phyloP scores from a whole-genome alignment of 1,284 basidiomycete genomes.

The Ustilago cynodontis region DNA sequence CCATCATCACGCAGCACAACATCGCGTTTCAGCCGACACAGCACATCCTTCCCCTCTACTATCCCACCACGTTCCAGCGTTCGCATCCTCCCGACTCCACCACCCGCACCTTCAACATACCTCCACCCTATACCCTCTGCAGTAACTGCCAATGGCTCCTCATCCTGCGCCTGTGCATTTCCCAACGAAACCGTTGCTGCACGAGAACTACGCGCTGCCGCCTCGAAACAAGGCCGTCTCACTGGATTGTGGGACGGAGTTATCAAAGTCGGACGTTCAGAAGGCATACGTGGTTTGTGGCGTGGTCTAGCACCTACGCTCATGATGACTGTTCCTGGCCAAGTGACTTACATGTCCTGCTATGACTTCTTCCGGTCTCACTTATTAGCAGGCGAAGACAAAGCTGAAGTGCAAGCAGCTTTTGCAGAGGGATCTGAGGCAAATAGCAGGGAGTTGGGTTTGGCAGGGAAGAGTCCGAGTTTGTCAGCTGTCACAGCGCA shows the following conservation, averaged over 20 bases:
- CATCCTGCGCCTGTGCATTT: constrained; percentile 53
- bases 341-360: constrained; percentile 94
- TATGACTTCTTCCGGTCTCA: constrained; percentile 85
- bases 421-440: constrained; percentile 19
- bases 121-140: constrained; percentile 37
- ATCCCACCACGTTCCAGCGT: constrained; percentile 39
- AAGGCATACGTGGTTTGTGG: constrained; percentile 67
- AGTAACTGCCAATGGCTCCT: constrained; percentile 42
- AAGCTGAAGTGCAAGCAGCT: constrained; percentile 8
- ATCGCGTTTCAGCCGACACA: constrained; percentile 32
- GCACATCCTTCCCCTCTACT: constrained; percentile 36
- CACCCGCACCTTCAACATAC: constrained; percentile 41
- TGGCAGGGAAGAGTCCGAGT: constrained; percentile 27
- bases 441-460: constrained; percentile 22
- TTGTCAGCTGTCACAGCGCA: constrained; percentile 54
- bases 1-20: constrained; percentile 55
- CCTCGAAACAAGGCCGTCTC: constrained; percentile 50
- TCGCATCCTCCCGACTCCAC: constrained; percentile 47
- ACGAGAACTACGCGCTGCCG: constrained; percentile 41
- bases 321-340: constrained; percentile 87
- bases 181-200: constrained; percentile 48
- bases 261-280: constrained; percentile 59
- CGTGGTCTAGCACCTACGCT: constrained; percentile 67
- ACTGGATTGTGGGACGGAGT: constrained; percentile 66
- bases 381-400: constrained; percentile 52